Percentiles rank a stretch among this genome's conserved stretches.
These are phyloP conservation scores for Vitis rotundifolia DNA, from an alignment of 164 flowering plant genomes.

Conservation along the genomic window DNA sequence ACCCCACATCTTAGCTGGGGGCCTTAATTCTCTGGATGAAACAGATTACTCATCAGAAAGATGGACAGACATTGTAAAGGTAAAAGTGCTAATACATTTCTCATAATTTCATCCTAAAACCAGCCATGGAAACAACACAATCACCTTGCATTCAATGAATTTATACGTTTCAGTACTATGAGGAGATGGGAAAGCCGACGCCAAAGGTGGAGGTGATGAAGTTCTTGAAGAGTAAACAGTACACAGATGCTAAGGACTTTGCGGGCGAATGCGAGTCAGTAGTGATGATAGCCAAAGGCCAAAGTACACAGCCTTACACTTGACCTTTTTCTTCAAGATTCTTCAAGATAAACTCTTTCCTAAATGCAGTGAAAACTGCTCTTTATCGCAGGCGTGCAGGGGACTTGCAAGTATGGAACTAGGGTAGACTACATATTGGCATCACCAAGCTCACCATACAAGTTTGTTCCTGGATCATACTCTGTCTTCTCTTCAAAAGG, in stretches of 20 bases:
- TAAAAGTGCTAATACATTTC: slow-evolving; percentile 10
- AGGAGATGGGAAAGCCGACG: slow-evolving; percentile 90
- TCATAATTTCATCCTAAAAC: not conserved
- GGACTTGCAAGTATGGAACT: slow-evolving; percentile 97
- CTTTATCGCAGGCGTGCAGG: slow-evolving; percentile 75
- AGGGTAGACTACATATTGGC: slow-evolving; percentile 84
- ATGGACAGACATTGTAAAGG: slow-evolving; percentile 93
- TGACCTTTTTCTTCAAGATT: not conserved
- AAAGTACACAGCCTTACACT: slow-evolving; percentile 43
- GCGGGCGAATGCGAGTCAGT: slow-evolving; percentile 93
- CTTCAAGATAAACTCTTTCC: not conserved
- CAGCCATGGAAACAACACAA: not conserved
- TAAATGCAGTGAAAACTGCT: not conserved
- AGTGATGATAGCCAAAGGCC: slow-evolving; percentile 96
- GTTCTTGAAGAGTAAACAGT: slow-evolving; percentile 63
- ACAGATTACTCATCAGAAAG: slow-evolving; percentile 88
- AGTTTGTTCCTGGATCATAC: slow-evolving; percentile 86
- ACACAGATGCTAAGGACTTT: slow-evolving; percentile 83
- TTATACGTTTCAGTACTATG: slow-evolving; percentile 64
- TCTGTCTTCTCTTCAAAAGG: slow-evolving; percentile 92
- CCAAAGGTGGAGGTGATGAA: slow-evolving; percentile 89
- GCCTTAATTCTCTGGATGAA: slow-evolving; percentile 83
- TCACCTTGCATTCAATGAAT: not conserved
- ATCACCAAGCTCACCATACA: slow-evolving; percentile 67
- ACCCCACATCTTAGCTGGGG: slow-evolving; percentile 89